phyloP scores from a whole-genome alignment of 2,329 filamentous ascomycete genomes.

The Juglanconis oblonga region DNA sequence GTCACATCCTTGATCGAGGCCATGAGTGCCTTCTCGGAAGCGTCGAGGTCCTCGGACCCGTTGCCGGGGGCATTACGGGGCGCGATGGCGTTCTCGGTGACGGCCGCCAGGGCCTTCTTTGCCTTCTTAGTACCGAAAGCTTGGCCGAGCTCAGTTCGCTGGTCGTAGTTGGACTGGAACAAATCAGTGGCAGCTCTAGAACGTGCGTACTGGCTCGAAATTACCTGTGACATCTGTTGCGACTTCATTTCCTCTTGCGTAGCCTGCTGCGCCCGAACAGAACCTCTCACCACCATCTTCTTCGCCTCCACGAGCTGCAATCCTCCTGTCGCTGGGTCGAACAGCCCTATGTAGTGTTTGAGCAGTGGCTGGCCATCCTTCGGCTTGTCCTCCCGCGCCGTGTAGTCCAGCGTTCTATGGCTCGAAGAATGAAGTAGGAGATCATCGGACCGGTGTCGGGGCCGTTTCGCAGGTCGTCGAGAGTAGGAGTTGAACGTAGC shows the following conservation, averaged over 20 bases:
- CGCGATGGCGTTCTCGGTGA: constrained; percentile 68
- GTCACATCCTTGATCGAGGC: constrained; percentile 60
- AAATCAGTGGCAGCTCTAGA: constrained; percentile 3
- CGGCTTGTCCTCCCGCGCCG: constrained; percentile 49
- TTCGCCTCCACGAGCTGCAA: constrained; percentile 61
- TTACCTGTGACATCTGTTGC: constrained; percentile 34
- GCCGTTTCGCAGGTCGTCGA: constrained; percentile 33
- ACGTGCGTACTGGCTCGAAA: background rate
- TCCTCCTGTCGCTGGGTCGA: constrained; percentile 57
- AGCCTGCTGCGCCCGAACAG: constrained; percentile 54
- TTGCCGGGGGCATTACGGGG: constrained; percentile 33
- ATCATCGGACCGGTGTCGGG: constrained; percentile 36
- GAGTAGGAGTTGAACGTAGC: constrained; percentile 48
- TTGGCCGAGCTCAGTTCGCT: constrained; percentile 67
- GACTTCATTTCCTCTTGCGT: constrained; percentile 43
- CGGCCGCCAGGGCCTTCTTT: constrained; percentile 69
- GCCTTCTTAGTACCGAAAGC: constrained; percentile 85
- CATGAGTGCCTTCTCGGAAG: constrained; percentile 59
- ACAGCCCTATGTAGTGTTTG: constrained; percentile 65
- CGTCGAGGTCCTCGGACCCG: constrained; percentile 48
- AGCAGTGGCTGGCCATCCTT: constrained; percentile 41
- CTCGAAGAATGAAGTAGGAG: constrained; percentile 56
- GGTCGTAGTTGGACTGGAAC: constrained; percentile 55
- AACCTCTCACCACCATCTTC: constrained; percentile 60
- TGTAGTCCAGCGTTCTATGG: constrained; percentile 59